Evolutionary conservation across 129 eudicot genomes (phyloP), one percentile per base, ranked within the genome.

Genomic region (Flaveria linearis): DNA sequence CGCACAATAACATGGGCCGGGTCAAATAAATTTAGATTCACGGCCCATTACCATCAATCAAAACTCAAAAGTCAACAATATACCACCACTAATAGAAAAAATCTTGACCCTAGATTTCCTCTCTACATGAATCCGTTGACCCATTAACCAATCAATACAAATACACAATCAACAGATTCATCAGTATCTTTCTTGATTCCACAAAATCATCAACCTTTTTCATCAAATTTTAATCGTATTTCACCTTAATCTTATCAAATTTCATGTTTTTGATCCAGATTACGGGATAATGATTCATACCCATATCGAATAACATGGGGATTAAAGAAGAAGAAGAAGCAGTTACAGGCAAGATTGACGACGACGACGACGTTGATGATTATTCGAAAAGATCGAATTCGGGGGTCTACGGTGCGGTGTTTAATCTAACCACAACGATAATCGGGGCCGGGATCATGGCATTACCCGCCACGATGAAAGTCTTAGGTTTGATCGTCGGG

Each of bases 391-490:
- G 23, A 51, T 13, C 69, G 26, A 85, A 78, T 47, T 90, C 98
- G 10, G 89, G 91, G 11, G 60, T 90, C 16, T 83, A 73, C n/a
- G 85, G 98, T 7, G 98, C 98, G 3, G 92, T 93, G 26, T 93
- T 90, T 75, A 93, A 93, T 60, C 91, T 93, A 50, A 84, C 96
- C 18, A 93, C 98, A 4, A 80, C 97, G 2, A 68, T 93, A 15
- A 83, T 93, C 67, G 98, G 98, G 22, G 98, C 98, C 8, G 98
- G 98, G 55, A 93, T 93, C 49, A 93, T 93, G 98, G 98, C 98
- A 28, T 79, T 93, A 69, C 98, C 98, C 11, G 98, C 98, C 41
- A 84, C 97, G 22, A 93, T 93, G 98, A 88, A 88, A 72, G 97
- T 93, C 42, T 74, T 90, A 55, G 97, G 97, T 0, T 76, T 93